Percentiles rank a stretch among this genome's conserved stretches.
These are phyloP conservation scores for Paraurostyla sp. DNA, from an alignment of 73 alveolate genomes.

Conservation along the genomic window DNA sequence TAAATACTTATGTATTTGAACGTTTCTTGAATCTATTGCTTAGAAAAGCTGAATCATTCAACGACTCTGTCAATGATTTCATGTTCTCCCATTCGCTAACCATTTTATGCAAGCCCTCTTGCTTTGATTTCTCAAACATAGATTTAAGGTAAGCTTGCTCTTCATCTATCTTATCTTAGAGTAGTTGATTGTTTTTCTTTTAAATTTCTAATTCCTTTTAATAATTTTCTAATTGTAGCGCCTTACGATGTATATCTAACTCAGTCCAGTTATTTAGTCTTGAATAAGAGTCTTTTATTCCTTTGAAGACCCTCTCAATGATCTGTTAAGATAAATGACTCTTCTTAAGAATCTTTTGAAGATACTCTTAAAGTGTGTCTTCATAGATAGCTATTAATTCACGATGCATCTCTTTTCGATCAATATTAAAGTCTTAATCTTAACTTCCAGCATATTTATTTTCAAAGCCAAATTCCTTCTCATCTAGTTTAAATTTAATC, in stretches of 20 bases:
- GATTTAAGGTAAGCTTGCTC: slow-evolving; percentile 22
- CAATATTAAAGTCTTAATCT: slow-evolving; percentile 14
- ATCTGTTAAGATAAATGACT: not conserved
- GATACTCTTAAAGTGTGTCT: not conserved
- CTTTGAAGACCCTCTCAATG: slow-evolving; percentile 9
- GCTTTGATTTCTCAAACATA: slow-evolving; percentile 35
- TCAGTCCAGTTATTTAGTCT: not conserved
- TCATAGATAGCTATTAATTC: slow-evolving; percentile 12
- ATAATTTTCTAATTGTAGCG: not conserved
- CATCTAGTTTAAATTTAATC: not conserved
- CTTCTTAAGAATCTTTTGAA: slow-evolving; percentile 11
- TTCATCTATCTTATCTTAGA: not conserved
- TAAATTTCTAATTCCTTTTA: not conserved
- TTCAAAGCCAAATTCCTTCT: slow-evolving; percentile 13
- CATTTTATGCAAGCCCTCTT: slow-evolving; percentile 12
- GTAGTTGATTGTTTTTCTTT: not conserved
- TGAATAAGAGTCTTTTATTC: not conserved
- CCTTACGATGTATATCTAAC: not conserved
- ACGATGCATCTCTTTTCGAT: slow-evolving; percentile 15
- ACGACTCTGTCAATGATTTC: slow-evolving; percentile 20
- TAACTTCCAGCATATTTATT: slow-evolving; percentile 14
- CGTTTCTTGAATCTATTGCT: not conserved
- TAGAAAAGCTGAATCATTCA: not conserved
- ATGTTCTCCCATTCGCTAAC: slow-evolving; percentile 35
- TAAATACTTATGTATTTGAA: not conserved